Percentiles rank a stretch among this genome's conserved stretches.
Evolutionary conservation across 2,329 filamentous ascomycete genomes (phyloP).

Genomic region (Diplocarpon rosae): DNA sequence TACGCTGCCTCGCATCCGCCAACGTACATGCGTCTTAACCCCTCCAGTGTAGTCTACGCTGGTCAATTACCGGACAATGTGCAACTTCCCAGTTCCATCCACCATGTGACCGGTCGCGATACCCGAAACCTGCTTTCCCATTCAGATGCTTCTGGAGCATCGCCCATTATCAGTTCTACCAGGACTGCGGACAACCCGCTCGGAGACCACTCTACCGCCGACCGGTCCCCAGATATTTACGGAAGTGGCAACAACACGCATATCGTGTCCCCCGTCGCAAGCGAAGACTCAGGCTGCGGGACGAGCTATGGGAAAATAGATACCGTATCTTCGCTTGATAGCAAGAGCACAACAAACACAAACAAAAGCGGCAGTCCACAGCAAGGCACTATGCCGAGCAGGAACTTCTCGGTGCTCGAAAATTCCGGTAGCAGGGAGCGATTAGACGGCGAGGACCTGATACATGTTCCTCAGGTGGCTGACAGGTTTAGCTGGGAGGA

Average conservation of each 20-base stretch:
- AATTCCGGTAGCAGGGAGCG: constrained; percentile 12
- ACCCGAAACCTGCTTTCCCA: constrained; percentile 18
- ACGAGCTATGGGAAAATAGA: background rate
- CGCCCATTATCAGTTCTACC: background rate
- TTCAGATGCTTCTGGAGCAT: background rate
- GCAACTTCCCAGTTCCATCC: constrained; percentile 27
- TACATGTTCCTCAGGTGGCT: constrained; percentile 20
- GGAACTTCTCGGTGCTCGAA: constrained; percentile 7
- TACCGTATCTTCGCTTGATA: background rate
- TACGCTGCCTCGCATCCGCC: constrained; percentile 17
- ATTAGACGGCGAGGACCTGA: constrained; percentile 18
- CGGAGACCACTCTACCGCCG: constrained; percentile 46
- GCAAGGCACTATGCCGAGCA: background rate
- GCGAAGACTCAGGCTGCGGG: background rate
- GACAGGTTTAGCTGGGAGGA: constrained; percentile 22
- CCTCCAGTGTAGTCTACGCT: constrained; percentile 41
- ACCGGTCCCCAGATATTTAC: constrained; percentile 32
- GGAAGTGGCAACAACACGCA: constrained; percentile 4
- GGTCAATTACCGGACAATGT: constrained; percentile 42
- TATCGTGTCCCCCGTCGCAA: constrained; percentile 5
- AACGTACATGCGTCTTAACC: constrained; percentile 33
- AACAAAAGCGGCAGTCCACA: background rate
- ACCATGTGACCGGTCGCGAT: constrained; percentile 24
- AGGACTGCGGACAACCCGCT: constrained; percentile 30
- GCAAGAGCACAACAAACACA: background rate